A percentile compares a stretch with the other conserved stretches of the same genome.
These are phyloP conservation scores for Saccharomycopsis hybrid DNA, from an alignment of 1,139 yeast species.

Conservation along the genomic window DNA sequence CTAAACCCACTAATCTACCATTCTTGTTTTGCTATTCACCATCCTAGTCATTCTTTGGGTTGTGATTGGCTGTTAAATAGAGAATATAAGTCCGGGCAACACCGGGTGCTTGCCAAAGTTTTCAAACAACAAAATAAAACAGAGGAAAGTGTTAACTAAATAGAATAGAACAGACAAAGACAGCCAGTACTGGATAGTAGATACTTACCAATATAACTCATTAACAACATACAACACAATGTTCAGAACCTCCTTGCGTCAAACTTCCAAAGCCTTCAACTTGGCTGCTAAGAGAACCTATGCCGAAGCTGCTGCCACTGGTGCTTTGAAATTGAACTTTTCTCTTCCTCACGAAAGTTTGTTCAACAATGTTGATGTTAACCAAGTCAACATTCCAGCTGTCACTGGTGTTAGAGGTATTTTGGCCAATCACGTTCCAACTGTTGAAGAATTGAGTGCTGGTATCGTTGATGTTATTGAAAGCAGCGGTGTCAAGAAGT, in stretches of 20 bases:
- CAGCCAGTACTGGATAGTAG: too few species aligned
- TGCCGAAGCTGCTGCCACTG: conserved; percentile 79
- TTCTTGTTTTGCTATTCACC: too few species aligned
- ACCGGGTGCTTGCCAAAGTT: too few species aligned
- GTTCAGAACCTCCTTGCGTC: conserved; percentile 65
- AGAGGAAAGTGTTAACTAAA: too few species aligned
- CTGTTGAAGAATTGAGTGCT: conserved; percentile 93
- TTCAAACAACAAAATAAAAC: too few species aligned
- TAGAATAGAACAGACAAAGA: too few species aligned
- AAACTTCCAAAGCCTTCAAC: conserved; percentile 52
- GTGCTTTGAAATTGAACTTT: conserved; percentile 79
- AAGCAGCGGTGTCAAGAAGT: conserved; percentile 70
- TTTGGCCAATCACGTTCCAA: conserved; percentile 96
- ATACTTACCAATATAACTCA: too few species aligned
- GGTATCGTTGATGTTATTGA: conserved; percentile 92
- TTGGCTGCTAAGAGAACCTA: conserved; percentile 69
- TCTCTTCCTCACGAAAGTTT: conserved; percentile 76
- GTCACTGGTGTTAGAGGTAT: conserved; percentile 96
- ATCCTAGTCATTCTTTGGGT: too few species aligned
- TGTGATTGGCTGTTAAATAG: too few species aligned
- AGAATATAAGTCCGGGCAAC: too few species aligned
- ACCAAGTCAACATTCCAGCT: conserved; percentile 96
- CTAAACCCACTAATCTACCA: too few species aligned
- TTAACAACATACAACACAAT: conserved; percentile 30
- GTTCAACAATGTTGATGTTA: conserved; percentile 33